A percentile compares a stretch with the other conserved stretches of the same genome.
phyloP scores from a whole-genome alignment of 1,139 yeast genomes.

The Lodderomyces beijingensis region DNA sequence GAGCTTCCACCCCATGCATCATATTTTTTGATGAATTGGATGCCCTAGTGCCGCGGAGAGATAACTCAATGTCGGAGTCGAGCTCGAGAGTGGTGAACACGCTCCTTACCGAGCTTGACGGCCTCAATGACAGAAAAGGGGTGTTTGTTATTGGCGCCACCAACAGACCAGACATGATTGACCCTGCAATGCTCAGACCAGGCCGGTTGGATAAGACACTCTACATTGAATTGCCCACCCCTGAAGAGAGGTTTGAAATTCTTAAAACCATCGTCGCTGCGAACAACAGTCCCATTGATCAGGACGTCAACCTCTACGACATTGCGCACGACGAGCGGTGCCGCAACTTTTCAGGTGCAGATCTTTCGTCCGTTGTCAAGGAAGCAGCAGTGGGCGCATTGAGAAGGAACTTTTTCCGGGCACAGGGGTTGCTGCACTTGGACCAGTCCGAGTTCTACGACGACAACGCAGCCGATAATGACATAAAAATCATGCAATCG shows the following conservation, averaged over 20 bases:
- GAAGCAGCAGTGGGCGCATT: constrained; percentile 91
- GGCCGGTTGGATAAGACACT: constrained; percentile 93
- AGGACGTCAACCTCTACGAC: constrained; percentile 52
- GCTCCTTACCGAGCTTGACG: constrained; percentile 87
- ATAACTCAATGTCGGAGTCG: constrained; percentile 80
- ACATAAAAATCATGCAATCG: constrained; percentile 51
- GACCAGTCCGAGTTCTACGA: constrained; percentile 39
- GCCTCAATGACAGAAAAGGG: constrained; percentile 87
- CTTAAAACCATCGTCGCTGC: constrained; percentile 68
- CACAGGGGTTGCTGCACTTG: constrained; percentile 46
- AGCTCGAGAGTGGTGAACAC: constrained; percentile 95
- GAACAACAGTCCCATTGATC: constrained; percentile 72
- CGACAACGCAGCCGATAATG: constrained; percentile 23
- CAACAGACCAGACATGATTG: constrained; percentile 96
- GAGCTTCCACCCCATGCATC: constrained; percentile 93
- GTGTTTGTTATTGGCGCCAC: constrained; percentile 96
- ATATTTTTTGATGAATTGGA: constrained; percentile 95
- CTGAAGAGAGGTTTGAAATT: constrained; percentile 75
- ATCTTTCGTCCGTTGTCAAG: constrained; percentile 82
- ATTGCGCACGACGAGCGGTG: constrained; percentile 78
- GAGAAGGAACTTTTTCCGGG: constrained; percentile 60
- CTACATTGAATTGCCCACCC: constrained; percentile 83
- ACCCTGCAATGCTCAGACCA: constrained; percentile 96
- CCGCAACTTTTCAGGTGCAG: constrained; percentile 93
- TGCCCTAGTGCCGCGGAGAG: constrained; percentile 93